Evolutionary conservation across 2,329 filamentous ascomycete genomes (phyloP).

Genomic region (Cytospora piceae): DNA sequence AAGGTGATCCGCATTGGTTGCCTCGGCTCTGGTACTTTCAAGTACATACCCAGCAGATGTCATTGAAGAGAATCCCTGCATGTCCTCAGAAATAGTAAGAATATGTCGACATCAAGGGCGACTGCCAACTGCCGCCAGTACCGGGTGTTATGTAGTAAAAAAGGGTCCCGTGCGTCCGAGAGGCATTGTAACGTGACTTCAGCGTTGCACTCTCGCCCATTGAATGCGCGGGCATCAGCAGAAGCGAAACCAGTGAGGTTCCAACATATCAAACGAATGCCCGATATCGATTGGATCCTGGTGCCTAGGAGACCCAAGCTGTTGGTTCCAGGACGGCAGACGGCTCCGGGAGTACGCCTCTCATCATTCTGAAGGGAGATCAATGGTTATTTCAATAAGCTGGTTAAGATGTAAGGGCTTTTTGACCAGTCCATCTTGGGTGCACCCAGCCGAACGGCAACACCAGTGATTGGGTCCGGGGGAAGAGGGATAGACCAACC

Average conservation of each 20-base stretch:
- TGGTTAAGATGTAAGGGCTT: neutral
- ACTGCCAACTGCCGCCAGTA: slow-evolving; percentile 6
- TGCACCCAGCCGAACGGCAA: slow-evolving; percentile 17
- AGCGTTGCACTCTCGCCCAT: slow-evolving; percentile 16
- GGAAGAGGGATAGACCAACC: slow-evolving; percentile 13
- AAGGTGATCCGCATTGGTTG: slow-evolving; percentile 19
- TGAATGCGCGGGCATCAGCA: neutral
- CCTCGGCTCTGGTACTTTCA: slow-evolving; percentile 22
- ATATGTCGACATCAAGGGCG: slow-evolving; percentile 5
- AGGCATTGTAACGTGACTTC: slow-evolving; percentile 22
- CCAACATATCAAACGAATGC: neutral
- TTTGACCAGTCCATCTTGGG: slow-evolving; percentile 13
- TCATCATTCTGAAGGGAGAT: neutral
- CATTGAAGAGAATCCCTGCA: slow-evolving; percentile 2
- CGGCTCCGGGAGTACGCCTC: neutral
- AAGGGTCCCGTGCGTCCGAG: slow-evolving; percentile 16
- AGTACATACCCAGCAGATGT: neutral
- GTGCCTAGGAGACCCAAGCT: slow-evolving; percentile 4
- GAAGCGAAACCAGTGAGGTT: neutral
- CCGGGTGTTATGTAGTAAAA: slow-evolving; percentile 7
- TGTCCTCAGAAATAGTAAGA: neutral
- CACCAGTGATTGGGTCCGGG: slow-evolving; percentile 4
- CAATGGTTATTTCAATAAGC: neutral
- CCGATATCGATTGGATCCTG: slow-evolving; percentile 9
- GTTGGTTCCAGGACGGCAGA: slow-evolving; percentile 16